A percentile compares a stretch with the other conserved stretches of the same genome.
Evolutionary conservation across 1,284 basidiomycete genomes (phyloP).

Genomic region (Agroathelia rolfsii): DNA sequence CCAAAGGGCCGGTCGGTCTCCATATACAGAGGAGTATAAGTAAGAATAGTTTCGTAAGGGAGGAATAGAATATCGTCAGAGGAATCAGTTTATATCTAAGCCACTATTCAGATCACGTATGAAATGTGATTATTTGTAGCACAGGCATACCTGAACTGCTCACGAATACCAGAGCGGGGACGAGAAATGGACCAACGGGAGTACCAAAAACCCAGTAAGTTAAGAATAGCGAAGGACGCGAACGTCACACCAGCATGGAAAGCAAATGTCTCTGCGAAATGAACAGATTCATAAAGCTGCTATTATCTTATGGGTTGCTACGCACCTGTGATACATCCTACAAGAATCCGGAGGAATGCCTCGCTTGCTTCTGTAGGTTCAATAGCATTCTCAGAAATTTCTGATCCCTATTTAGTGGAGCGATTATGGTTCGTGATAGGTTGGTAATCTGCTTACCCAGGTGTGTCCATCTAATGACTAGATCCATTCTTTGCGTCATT

Average conservation of each 20-base stretch:
- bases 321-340: constrained; percentile 54
- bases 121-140: constrained; percentile 9
- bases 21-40: constrained; percentile 79
- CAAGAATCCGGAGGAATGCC: constrained; percentile 46
- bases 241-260: constrained; percentile 60
- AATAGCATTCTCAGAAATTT: constrained; percentile 6
- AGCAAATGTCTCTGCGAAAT: constrained; percentile 49
- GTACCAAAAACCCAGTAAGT: constrained; percentile 27
- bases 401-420: constrained; percentile 15
- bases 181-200: constrained; percentile 11
- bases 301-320: constrained; percentile 4
- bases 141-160: constrained; percentile 46
- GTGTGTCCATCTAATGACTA: constrained; percentile 72
- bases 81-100: constrained; percentile 64
- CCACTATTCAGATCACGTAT: background rate
- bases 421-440: constrained; percentile 8
- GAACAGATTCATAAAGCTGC: constrained; percentile 3
- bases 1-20: constrained; percentile 37
- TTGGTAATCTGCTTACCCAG: constrained; percentile 31
- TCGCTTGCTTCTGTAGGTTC: constrained; percentile 32
- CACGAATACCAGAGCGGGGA: constrained; percentile 39
- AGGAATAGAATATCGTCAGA: constrained; percentile 78
- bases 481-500: background rate
- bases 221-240: constrained; percentile 43
- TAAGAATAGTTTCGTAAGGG: constrained; percentile 78